Evolutionary conservation across 2,329 filamentous ascomycete genomes (phyloP).

Genomic region (Penicillium concentricum): DNA sequence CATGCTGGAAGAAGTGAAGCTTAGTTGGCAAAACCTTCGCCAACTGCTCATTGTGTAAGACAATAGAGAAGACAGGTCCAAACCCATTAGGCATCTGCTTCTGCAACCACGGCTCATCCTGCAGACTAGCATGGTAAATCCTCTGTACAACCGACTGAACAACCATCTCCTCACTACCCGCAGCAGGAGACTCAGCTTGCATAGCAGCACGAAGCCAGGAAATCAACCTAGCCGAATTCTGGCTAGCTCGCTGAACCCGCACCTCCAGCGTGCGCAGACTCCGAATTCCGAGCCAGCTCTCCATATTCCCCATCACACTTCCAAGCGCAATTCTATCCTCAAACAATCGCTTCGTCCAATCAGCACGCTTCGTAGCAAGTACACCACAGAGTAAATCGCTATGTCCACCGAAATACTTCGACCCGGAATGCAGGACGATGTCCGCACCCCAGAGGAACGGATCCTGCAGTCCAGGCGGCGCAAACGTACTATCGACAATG

Average conservation of each 20-base stretch:
- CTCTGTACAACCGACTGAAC: constrained; percentile 57
- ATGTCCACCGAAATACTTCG: constrained; percentile 94
- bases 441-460: constrained; percentile 79
- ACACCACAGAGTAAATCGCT: constrained; percentile 89
- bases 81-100: constrained; percentile 89
- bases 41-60: constrained; percentile 57
- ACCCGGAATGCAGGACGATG: constrained; percentile 86
- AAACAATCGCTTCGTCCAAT: constrained; percentile 59
- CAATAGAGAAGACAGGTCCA: constrained; percentile 81
- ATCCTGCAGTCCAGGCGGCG: constrained; percentile 82
- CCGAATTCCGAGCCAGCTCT: constrained; percentile 85
- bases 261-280: constrained; percentile 81
- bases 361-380: constrained; percentile 57
- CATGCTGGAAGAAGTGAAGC: constrained; percentile 83
- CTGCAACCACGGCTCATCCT: constrained; percentile 66
- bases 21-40: constrained; percentile 73
- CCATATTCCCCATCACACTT: constrained; percentile 78
- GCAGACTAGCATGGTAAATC: constrained; percentile 78
- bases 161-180: constrained; percentile 33
- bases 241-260: constrained; percentile 71
- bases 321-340: constrained; percentile 72
- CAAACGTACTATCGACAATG: constrained; percentile 86
- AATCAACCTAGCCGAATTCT: constrained; percentile 67
- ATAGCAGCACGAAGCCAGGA: constrained; percentile 58
- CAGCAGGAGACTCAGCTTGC: neutral